Base-by-base conservation (phyloP, 768 basidiomycete species). In the Auriscalpium orientale region DNA sequence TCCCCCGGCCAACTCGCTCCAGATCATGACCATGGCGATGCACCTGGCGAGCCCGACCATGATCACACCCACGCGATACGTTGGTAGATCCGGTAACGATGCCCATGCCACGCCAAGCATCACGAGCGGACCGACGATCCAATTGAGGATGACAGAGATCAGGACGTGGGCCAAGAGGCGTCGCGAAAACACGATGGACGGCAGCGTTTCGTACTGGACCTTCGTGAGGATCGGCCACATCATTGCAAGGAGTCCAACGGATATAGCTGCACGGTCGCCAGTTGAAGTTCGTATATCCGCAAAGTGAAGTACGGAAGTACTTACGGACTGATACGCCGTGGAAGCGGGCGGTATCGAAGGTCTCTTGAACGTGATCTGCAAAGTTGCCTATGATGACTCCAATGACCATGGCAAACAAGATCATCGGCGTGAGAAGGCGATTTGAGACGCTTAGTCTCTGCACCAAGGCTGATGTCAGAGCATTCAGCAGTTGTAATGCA, bases 51-150 rank as follows among this genome's bases (percentile, higher is more conserved):
- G 68, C 5, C 91, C 91, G 37, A 93, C 89, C 72, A 93, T 74
- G 63, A 93, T 85, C 3, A 94, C 85, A 3, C 91, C 91, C 0
- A 81, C 80, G 21, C 89, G 79, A 64, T 91, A 89, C 2, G 77
- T 77, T 20, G 83, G 82, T 2, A 87, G 76, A 65, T 93, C 90
- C 1, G 89, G 91, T 0, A 93, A 76, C 4, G 89, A 87, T 12
- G 87, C 89, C 88, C 90, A 92, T 1, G 91, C 89, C 28, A 89
- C 65, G 2, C 75, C 90, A n/a, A 91, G 79, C 91, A 93, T 94
- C 16, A 91, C 63, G 51, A 92, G 77, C 0, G 91, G 91, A 1
- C 85, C 89, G 16, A 88, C 58, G 55, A 91, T 76, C 91, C 91
- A 93, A 66, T 91, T 91, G 22, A 92, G 71, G 28, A 83, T 21